Evolutionary conservation across 345 rosid species (phyloP), one percentile per base, ranked within the genome.

Genomic region (Sonneratia caseolaris): DNA sequence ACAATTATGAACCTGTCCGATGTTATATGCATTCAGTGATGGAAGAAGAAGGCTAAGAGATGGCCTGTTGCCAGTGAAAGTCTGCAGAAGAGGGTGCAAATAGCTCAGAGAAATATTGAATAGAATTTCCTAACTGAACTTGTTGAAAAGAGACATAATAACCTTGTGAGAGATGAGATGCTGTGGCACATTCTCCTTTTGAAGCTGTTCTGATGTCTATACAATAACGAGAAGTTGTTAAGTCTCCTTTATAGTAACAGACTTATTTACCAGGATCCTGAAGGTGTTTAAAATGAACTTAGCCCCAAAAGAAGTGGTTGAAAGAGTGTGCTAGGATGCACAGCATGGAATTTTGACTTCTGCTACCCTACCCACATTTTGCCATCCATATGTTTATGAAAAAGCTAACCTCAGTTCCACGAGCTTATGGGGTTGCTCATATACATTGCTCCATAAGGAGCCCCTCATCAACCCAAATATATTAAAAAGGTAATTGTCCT

Each of bases 81-180:
- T 89, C 99, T 92, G 84, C 64, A 32, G 36, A 15, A 38, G 22
- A 71, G 12, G 36, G 73, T 80, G 75, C 42, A 66, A 47, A 72
- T 77, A 56, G 49, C 72, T 71, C 78, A 70, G 56, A 13, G 3
- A 48, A 27, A 57, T 51, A 12, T 55, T 76, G 62, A 8, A 19
- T 27, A 11, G 7, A 37, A 59, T 68, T 37, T 45, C 37, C n/a
- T 61, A 69, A 12, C 65, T 68, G 19, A 72, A 51, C n/a, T 27
- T 68, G 14, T 47, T 10, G 42, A 36, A 68, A 27, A 79, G 71
- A 49, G 61, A 66, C 55, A 7, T 38, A 35, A 73, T 78, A 74
- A 95, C 99, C 99, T 90, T 95, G 82, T 95, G 99, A 77, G 98
- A 89, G 80, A 92, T 80, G 65, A 95, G 96, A 78, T 89, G 86